Base-by-base conservation (phyloP, 495 filamentous ascomycete genomes). In the Massariosphaeria phaeospora region DNA sequence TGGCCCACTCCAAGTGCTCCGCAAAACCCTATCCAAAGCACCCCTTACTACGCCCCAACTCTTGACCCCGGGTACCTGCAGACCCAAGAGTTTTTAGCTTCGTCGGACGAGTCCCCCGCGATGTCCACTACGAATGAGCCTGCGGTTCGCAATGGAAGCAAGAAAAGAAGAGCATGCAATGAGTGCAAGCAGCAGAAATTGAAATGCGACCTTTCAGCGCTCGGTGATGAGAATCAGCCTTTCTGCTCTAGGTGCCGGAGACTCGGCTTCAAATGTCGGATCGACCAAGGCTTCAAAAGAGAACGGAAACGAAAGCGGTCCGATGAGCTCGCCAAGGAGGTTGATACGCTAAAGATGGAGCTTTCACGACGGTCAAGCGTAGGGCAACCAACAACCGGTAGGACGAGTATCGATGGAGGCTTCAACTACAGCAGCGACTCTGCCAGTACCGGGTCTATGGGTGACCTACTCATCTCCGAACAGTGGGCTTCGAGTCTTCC, bases 101-200 rank as follows among this genome's bases (percentile, higher is more conserved):
- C n/a, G n/a, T n/a, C n/a, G n/a, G n/a, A n/a, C n/a, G n/a, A n/a
- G n/a, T n/a, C n/a, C n/a, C n/a, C n/a, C n/a, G n/a, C n/a, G n/a
- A n/a, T n/a, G n/a, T n/a, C n/a, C n/a, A n/a, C n/a, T n/a, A n/a
- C n/a, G n/a, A n/a, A n/a, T n/a, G 48, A 39, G n/a, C 35, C 35
- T 17, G 35, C 20, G 20, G 45, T 54, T 11, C 38, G 39, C 13
- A 54, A 54, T 36, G 50, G 50, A 3, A 54, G 50, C 40, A 54
- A 54, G 39, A 54, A 54, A 23, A 44, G 50, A 15, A 25, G 50
- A 23, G 89, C 89, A 7, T 96, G 89, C 67, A 95, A 96, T 70
- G 88, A 96, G 66, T 96, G 89, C 68, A 82, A 88, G 34, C 89
- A 96, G 69, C 89, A 95, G 70, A 95, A 96, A 77, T 27, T 54